Percentiles rank a stretch among this genome's conserved stretches.
These are phyloP conservation scores for Hanseniaspora vineae DNA, from an alignment of 805 yeast species.

Conservation along the genomic window DNA sequence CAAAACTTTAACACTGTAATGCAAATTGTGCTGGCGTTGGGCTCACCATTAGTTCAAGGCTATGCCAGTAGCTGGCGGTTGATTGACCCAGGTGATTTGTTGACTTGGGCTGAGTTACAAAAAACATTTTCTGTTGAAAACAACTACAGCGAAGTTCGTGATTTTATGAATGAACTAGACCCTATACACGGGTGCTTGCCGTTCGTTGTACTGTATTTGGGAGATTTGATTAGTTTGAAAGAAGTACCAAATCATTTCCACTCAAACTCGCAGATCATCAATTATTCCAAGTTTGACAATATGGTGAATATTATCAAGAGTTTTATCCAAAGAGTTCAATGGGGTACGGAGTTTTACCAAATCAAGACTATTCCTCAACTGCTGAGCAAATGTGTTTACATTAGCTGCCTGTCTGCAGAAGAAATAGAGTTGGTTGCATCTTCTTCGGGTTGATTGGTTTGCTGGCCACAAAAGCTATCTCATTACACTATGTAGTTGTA, in stretches of 20 bases:
- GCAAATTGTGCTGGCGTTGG: slow-evolving; percentile 76
- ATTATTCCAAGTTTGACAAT: slow-evolving; percentile 65
- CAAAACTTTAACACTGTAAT: slow-evolving; percentile 82
- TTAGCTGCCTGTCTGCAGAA: slow-evolving; percentile 57
- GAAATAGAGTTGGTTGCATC: slow-evolving; percentile 34
- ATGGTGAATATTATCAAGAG: slow-evolving; percentile 68
- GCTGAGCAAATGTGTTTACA: slow-evolving; percentile 72
- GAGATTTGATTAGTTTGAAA: slow-evolving; percentile 63
- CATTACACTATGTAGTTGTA: background rate
- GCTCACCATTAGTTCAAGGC: slow-evolving; percentile 46
- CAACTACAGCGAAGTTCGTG: slow-evolving; percentile 58
- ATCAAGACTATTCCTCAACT: slow-evolving; percentile 46
- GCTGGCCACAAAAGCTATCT: no score
- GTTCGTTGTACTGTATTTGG: slow-evolving; percentile 72
- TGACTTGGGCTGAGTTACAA: slow-evolving; percentile 55
- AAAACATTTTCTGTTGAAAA: slow-evolving; percentile 59
- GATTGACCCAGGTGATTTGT: slow-evolving; percentile 58
- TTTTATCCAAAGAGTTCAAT: slow-evolving; percentile 69
- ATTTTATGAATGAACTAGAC: slow-evolving; percentile 34
- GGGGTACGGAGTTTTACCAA: slow-evolving; percentile 57
- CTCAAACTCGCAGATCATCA: slow-evolving; percentile 34
- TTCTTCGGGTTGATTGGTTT: no score
- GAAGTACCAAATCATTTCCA: slow-evolving; percentile 26
- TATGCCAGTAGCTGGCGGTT: slow-evolving; percentile 62
- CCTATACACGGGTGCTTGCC: slow-evolving; percentile 75